Base-by-base conservation (phyloP, 768 basidiomycete species). In the Tremella mesenterica region DNA sequence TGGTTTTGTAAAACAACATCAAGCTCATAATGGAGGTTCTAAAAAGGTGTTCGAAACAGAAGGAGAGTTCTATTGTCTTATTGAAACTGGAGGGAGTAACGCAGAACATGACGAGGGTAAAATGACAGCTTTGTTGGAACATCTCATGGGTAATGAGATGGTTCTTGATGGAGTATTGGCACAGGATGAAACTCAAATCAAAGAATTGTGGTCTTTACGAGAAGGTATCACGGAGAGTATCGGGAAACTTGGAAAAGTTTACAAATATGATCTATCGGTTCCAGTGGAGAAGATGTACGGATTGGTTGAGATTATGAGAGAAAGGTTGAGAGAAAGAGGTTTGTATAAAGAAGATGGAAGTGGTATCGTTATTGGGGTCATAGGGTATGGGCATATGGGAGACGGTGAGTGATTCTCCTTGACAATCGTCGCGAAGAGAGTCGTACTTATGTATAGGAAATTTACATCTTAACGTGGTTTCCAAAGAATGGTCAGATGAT, bases 331-430 rank as follows among this genome's bases (percentile, higher is more conserved):
- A 29, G 68, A 70, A 25, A 60, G 57, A 25, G 77, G 77, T 1
- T 44, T 79, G 27, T 57, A 65, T 46, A 85, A 83, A 3, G 78
- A 88, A 9, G 76, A 88, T 48, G 62, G 65, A 5, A 44, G 46
- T 14, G 73, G 72, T 4, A 63, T 62, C 44, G 85, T 97, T 34
- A 85, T 84, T 70, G 81, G 84, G 65, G 87, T 92, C 13, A 75
- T 93, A 54, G 95, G 95, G 10, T 99, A 88, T 63, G 95, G 95
- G 12, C 95, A 99, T 72, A 84, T 97, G 49, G 95, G 95, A 21
- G 95, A 99, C 74, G 91, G 92, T 85, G 66, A 65, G 83, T 75
- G n/a, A n/a, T n/a, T 14, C 23, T 16, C 23, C 8, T 16, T 12
- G 20, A 33, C 41, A 43, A 4, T 0, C 23, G 28, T 48, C 2